phyloP scores from a whole-genome alignment of 495 filamentous ascomycete genomes.

The Penicilliopsis zonata region DNA sequence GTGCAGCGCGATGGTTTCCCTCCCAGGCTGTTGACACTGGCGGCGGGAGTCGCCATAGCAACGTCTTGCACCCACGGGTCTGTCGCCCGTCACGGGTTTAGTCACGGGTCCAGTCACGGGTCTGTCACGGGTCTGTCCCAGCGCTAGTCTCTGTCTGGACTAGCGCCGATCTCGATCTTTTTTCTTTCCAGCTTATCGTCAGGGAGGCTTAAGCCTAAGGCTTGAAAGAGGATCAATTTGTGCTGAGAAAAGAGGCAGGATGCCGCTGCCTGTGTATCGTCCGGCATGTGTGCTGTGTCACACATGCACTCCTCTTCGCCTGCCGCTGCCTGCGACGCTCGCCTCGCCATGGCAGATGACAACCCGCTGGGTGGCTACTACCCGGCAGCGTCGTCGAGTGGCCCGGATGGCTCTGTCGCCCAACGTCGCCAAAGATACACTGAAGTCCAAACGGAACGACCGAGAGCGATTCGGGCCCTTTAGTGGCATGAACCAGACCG shows the following conservation, averaged over 20 bases:
- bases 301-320: conserved; percentile 12
- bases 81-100: no score
- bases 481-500: conserved; percentile 65
- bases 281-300: conserved; percentile 30
- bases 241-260: conserved; percentile 16
- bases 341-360: conserved; percentile 20
- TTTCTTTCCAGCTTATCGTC: background rate
- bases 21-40: conserved; percentile 21
- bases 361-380: conserved; percentile 29
- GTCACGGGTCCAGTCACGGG: conserved; percentile 1
- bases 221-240: no score
- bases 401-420: conserved; percentile 75
- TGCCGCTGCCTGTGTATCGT: conserved; percentile 21
- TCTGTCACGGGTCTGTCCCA: conserved; percentile 1
- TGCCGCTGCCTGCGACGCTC: conserved; percentile 1
- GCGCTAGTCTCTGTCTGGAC: conserved; percentile 13
- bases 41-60: conserved; percentile 27
- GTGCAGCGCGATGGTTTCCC: conserved; percentile 14
- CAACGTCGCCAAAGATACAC: conserved; percentile 43
- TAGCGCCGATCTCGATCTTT: conserved; percentile 6
- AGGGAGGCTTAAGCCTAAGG: no score
- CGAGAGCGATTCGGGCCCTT: conserved; percentile 49
- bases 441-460: conserved; percentile 26
- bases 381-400: conserved; percentile 32
- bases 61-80: no score